phyloP scores from a whole-genome alignment of 106 monocot genomes.

The Allium cepa region DNA sequence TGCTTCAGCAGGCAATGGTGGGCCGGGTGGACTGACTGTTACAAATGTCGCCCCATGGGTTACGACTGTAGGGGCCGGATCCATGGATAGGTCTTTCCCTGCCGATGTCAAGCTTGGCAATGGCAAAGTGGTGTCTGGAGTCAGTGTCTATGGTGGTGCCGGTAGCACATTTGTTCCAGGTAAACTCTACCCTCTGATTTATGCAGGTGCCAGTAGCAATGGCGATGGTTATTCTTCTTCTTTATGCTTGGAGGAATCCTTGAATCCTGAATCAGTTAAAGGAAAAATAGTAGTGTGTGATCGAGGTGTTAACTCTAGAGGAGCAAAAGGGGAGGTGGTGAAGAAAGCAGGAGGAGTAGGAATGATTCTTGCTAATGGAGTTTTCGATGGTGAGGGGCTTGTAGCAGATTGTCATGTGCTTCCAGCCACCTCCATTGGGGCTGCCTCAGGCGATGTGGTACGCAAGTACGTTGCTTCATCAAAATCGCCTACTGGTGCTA shows the following conservation, averaged over 20 bases:
- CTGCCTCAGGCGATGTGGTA: constrained; percentile 42
- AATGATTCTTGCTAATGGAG: constrained; percentile 77
- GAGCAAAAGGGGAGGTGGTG: constrained; percentile 77
- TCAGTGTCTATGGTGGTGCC: constrained; percentile 56
- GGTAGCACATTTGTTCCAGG: constrained; percentile 36
- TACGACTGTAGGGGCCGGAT: constrained; percentile 85
- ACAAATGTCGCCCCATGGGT: constrained; percentile 94
- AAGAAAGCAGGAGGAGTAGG: constrained; percentile 60
- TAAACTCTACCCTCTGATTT: constrained; percentile 41
- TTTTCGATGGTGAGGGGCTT: constrained; percentile 82
- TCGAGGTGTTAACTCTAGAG: constrained; percentile 70
- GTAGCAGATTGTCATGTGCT: constrained; percentile 88
- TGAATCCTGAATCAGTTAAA: constrained; percentile 32
- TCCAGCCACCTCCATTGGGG: constrained; percentile 73
- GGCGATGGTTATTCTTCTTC: constrained; percentile 73
- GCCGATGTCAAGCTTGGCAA: constrained; percentile 63
- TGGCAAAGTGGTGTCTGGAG: constrained; percentile 47
- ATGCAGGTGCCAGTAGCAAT: constrained; percentile 29
- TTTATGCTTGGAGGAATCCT: constrained; percentile 79
- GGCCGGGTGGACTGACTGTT: constrained; percentile 71
- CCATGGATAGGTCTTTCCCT: constrained; percentile 91
- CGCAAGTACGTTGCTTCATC: constrained; percentile 58
- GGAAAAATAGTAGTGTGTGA: constrained; percentile 69
- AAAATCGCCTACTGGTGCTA: constrained; percentile 38
- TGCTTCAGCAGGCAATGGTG: constrained; percentile 85